phyloP scores from a whole-genome alignment of 805 yeast genomes.

The Sugiyamaella smithiae region DNA sequence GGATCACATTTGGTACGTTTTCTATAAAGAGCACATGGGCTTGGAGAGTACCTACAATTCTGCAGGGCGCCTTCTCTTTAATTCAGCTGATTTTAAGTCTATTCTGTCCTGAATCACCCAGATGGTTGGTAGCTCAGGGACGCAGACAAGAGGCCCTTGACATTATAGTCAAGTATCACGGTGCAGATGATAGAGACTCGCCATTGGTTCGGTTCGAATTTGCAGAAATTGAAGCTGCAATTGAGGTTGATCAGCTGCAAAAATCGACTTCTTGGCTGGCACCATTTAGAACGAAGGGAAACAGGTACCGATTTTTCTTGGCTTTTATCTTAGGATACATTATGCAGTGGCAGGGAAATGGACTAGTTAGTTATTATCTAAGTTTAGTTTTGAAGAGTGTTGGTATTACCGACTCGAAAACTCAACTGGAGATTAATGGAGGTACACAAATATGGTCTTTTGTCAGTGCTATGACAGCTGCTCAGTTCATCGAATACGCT shows the following conservation, averaged over 20 bases:
- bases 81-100: slow-evolving; percentile 48
- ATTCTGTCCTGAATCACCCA: slow-evolving; percentile 84
- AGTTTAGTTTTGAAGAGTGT: slow-evolving; percentile 49
- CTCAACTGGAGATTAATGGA: slow-evolving; percentile 23
- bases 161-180: slow-evolving; percentile 26
- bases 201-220: slow-evolving; percentile 28
- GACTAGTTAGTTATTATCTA: slow-evolving; percentile 40
- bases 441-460: slow-evolving; percentile 14
- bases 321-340: slow-evolving; percentile 14
- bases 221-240: slow-evolving; percentile 24
- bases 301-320: slow-evolving; percentile 17
- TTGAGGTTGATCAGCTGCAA: slow-evolving; percentile 25
- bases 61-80: slow-evolving; percentile 62
- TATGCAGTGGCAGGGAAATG: slow-evolving; percentile 20
- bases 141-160: slow-evolving; percentile 59
- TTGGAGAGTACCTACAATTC: slow-evolving; percentile 75
- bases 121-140: slow-evolving; percentile 46
- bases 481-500: slow-evolving; percentile 20
- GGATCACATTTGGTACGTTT: slow-evolving; percentile 69
- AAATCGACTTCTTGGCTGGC: slow-evolving; percentile 19
- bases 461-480: slow-evolving; percentile 23
- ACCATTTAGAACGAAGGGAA: slow-evolving; percentile 18
- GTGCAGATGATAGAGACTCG: slow-evolving; percentile 26
- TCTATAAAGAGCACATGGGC: slow-evolving; percentile 39
- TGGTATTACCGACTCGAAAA: slow-evolving; percentile 43